Evolutionary conservation across 805 yeast species (phyloP).

Genomic region (Wickerhamomyces strasburgensis): DNA sequence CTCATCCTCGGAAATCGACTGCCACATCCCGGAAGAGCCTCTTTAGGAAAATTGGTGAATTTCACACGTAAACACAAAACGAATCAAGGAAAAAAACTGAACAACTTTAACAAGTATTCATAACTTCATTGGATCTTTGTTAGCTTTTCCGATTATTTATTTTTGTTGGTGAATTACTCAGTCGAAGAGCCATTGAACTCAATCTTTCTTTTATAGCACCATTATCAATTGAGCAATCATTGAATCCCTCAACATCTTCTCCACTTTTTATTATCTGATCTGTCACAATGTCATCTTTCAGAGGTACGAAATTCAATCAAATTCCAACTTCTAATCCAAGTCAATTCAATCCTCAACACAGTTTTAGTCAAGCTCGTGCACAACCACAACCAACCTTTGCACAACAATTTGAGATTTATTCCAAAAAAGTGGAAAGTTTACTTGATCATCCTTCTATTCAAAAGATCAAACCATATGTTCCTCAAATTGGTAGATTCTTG

Average conservation of each 20-base stretch:
- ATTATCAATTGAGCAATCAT: no score
- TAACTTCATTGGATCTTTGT: no score
- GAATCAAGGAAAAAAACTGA: neutral
- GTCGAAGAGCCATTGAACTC: no score
- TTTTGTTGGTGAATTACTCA: no score
- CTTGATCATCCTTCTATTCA: slow-evolving; percentile 46
- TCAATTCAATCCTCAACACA: slow-evolving; percentile 8
- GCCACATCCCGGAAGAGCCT: no score
- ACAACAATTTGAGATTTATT: slow-evolving; percentile 22
- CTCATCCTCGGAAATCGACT: no score
- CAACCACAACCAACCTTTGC: slow-evolving; percentile 9
- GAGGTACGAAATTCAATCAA: slow-evolving; percentile 25
- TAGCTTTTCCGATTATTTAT: no score
- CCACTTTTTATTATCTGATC: neutral
- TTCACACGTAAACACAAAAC: slow-evolving; percentile 10
- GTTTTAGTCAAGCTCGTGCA: neutral
- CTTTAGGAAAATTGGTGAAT: slow-evolving; percentile 3
- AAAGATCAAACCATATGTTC: slow-evolving; percentile 64
- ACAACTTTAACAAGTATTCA: neutral
- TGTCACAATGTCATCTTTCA: slow-evolving; percentile 20
- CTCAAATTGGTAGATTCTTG: slow-evolving; percentile 81
- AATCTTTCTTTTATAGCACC: no score
- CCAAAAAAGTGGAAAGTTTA: slow-evolving; percentile 49
- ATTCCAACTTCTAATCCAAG: slow-evolving; percentile 23
- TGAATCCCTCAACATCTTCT: no score